Base-by-base conservation (phyloP, 2,329 filamentous ascomycete genomes). In the Metarhizium sp. region DNA sequence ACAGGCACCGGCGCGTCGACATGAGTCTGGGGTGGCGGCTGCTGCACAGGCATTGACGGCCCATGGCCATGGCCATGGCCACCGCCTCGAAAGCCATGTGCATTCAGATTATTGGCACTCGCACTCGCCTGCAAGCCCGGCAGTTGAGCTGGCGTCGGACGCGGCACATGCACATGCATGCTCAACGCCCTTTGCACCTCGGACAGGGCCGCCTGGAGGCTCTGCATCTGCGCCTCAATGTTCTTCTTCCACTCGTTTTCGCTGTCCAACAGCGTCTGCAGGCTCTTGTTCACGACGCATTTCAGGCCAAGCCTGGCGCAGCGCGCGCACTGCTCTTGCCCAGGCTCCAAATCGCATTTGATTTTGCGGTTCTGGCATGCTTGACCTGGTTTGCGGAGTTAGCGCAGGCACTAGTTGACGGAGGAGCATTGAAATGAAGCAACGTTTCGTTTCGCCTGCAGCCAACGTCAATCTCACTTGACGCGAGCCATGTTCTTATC, bases 301-400 rank as follows among this genome's bases (percentile, higher is more conserved):
- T 75, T 73, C 45, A 80, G 69, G 10, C 75, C 74, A 29, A 76
- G 74, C 45, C 75, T 74, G 36, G 70, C 63, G 60, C 78, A 81
- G 60, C 79, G 73, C 8, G 71, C 71, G 63, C 78, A 81, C 55
- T 69, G 72, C 6, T 68, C 61, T 57, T 76, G 70, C 7, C 75
- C 75, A 36, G 60, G 59, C 55, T 73, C 71, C 59, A 79, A 73
- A 56, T 77, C 73, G 62, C 78, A 81, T 61, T 78, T 77, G 60
- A 81, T 79, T 63, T 81, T 81, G 60, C 78, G 76, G 25, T 71
- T 72, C 59, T 79, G 77, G 58, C 77, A 80, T 63, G 78, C 76
- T 56, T 66, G 64, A 57, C 67, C 67, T 68, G 45, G 5, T 51
- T 50, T 18, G 11, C 36, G 6, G 46, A 5, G 34, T 55, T 55